A percentile compares a stretch with the other conserved stretches of the same genome.
Evolutionary conservation across 2,329 filamentous ascomycete species (phyloP).

Genomic region (Pestalotiopsis sp.): DNA sequence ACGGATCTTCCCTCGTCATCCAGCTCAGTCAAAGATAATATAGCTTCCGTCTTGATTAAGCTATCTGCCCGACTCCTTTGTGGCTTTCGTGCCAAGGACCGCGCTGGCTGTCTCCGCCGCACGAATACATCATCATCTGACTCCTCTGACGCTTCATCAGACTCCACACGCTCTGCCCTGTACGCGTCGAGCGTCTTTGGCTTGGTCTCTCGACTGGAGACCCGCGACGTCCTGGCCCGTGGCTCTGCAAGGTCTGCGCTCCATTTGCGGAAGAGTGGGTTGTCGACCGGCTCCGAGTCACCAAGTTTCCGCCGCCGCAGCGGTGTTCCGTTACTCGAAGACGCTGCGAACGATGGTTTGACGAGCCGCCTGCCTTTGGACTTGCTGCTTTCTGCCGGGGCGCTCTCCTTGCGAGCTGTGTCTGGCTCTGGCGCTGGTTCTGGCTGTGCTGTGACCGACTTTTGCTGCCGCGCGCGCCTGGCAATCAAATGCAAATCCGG

Average conservation of each 20-base stretch:
- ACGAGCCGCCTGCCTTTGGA: background rate
- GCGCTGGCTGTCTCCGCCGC: conserved; percentile 2
- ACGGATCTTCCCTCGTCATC: background rate
- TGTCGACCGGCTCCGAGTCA: conserved; percentile 25
- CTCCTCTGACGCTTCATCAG: background rate
- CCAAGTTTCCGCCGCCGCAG: conserved; percentile 32
- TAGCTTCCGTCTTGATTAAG: background rate
- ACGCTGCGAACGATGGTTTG: background rate
- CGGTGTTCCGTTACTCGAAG: conserved; percentile 25
- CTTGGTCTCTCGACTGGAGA: conserved; percentile 15
- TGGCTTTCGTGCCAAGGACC: background rate
- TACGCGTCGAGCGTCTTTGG: background rate
- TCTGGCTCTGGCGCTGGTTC: background rate
- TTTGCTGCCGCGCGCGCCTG: conserved; percentile 23
- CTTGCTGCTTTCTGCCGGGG: background rate
- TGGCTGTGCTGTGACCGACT: conserved; percentile 2
- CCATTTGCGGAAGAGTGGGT: conserved; percentile 32
- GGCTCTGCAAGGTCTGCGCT: conserved; percentile 12
- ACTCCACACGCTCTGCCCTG: background rate
- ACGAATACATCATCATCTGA: conserved; percentile 12
- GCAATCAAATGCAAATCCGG: conserved; percentile 40
- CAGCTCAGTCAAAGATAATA: background rate
- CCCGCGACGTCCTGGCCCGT: conserved; percentile 16
- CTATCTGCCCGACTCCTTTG: background rate
- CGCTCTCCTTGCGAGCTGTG: conserved; percentile 9